Conservation (phyloP, 2,329 filamentous ascomycete species). For the Tolypocladium ovalisporum region DNA sequence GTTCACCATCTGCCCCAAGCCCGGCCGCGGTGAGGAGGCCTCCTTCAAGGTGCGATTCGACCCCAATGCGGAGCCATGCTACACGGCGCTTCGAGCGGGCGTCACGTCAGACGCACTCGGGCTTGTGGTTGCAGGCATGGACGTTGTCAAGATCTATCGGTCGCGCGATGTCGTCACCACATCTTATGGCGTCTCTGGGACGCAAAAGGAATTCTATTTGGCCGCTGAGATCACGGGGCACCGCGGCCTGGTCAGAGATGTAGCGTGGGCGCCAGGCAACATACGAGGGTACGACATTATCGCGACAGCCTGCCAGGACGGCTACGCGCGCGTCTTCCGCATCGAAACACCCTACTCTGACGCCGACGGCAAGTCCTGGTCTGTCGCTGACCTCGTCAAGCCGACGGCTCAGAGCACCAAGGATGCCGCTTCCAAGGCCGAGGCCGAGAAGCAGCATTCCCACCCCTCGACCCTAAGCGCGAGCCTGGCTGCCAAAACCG, state of each 20-base stretch:
- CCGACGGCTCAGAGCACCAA: conserved; percentile 15
- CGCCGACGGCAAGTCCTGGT: conserved; percentile 40
- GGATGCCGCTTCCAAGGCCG: conserved; percentile 18
- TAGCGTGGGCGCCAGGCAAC: conserved; percentile 87
- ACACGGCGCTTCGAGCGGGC: conserved; percentile 67
- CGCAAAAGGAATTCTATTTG: conserved; percentile 71
- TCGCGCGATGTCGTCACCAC: conserved; percentile 49
- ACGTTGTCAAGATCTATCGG: conserved; percentile 71
- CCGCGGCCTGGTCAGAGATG: conserved; percentile 68
- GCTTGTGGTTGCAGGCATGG: conserved; percentile 78
- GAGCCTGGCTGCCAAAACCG: conserved; percentile 41
- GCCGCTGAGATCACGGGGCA: conserved; percentile 68
- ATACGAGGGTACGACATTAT: conserved; percentile 83
- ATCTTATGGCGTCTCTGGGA: conserved; percentile 40
- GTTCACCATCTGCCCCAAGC: conserved; percentile 60
- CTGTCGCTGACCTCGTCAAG: conserved; percentile 31
- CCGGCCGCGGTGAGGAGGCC: conserved; percentile 72
- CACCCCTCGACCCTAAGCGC: conserved; percentile 38
- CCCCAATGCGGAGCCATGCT: conserved; percentile 73
- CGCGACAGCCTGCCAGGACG: conserved; percentile 88
- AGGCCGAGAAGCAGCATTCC: conserved; percentile 14
- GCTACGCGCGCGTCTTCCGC: conserved; percentile 79
- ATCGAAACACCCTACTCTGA: conserved; percentile 47
- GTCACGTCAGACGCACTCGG: conserved; percentile 69
- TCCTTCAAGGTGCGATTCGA: conserved; percentile 82